Conservation (phyloP, 2,329 filamentous ascomycete genomes). For the Botrytis aclada region DNA sequence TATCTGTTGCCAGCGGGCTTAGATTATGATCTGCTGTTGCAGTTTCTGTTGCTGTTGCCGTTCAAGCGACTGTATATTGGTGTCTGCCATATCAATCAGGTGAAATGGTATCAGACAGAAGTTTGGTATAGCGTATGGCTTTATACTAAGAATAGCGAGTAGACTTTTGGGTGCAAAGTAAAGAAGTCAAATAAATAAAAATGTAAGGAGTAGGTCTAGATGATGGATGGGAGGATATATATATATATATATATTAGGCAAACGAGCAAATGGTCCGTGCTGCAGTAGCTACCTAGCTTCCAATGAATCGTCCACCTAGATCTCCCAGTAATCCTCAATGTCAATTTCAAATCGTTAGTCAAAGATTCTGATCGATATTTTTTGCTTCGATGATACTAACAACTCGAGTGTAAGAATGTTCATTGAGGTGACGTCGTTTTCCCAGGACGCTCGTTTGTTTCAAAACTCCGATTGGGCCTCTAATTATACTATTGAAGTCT, state of each 20-base stretch:
- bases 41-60: background rate
- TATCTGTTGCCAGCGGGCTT: background rate
- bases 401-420: background rate
- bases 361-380: background rate
- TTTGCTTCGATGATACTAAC: no score
- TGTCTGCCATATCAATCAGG: background rate
- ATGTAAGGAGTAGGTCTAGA: background rate
- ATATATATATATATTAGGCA: no score
- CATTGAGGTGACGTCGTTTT: background rate
- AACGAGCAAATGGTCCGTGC: background rate
- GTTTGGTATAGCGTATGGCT: background rate
- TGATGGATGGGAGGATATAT: background rate
- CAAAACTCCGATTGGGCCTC: background rate
- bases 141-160: background rate
- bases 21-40: background rate
- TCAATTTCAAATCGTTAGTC: background rate
- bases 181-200: background rate
- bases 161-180: background rate
- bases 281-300: no score
- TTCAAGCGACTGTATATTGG: background rate
- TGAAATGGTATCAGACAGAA: background rate
- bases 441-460: background rate
- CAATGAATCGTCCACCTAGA: no score
- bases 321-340: background rate
- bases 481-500: background rate